Evolutionary conservation across 768 basidiomycete genomes (phyloP).

Genomic region (Tephrocybe sp.): DNA sequence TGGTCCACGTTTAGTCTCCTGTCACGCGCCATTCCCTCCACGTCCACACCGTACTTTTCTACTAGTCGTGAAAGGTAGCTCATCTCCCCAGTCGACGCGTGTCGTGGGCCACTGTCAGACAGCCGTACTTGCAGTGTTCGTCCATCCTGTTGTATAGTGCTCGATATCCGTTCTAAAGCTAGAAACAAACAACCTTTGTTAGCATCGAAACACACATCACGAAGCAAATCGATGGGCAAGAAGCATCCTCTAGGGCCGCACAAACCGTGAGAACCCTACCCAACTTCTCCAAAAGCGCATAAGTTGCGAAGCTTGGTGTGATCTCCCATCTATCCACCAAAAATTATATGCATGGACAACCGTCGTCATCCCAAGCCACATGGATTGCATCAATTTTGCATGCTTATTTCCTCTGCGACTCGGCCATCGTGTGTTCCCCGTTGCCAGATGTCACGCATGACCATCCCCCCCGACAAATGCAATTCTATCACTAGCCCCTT

Average conservation of each 20-base stretch:
- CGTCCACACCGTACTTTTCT: conserved; percentile 66
- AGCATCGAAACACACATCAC: conserved; percentile 4
- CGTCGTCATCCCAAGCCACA: conserved; percentile 7
- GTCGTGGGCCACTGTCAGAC: conserved; percentile 47
- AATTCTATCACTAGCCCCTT: conserved; percentile 9
- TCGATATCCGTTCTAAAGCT: conserved; percentile 69
- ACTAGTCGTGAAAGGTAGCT: conserved; percentile 66
- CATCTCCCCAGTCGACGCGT: conserved; percentile 67
- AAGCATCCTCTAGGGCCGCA: conserved; percentile 17
- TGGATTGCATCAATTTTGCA: neutral
- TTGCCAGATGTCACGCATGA: neutral
- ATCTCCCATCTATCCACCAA: conserved; percentile 5
- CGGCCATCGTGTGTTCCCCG: conserved; percentile 14
- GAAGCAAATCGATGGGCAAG: conserved; percentile 16
- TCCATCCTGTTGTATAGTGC: conserved; percentile 26
- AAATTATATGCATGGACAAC: neutral
- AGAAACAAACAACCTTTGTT: conserved; percentile 19
- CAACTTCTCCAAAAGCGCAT: neutral
- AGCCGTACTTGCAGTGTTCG: conserved; percentile 35
- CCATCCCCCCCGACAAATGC: neutral
- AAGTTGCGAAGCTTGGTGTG: conserved; percentile 5
- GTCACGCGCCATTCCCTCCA: conserved; percentile 77
- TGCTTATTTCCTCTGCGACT: conserved; percentile 1
- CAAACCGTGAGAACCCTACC: conserved; percentile 22
- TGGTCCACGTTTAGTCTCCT: conserved; percentile 79